phyloP scores from a whole-genome alignment of 2,329 filamentous ascomycete genomes.

The Monosporascus ibericus region DNA sequence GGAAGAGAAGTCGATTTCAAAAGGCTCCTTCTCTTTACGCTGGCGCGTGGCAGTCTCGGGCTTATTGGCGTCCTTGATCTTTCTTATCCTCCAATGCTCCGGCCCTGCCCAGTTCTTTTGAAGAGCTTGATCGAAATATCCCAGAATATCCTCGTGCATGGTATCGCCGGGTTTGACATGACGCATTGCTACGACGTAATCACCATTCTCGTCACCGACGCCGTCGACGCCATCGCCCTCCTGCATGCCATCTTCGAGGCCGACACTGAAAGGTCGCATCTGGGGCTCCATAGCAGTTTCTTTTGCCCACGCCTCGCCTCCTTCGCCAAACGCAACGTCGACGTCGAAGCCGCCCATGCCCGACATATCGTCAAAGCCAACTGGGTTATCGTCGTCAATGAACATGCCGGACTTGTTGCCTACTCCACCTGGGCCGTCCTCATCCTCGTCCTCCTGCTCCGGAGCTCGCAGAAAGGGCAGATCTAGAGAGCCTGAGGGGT shows the following conservation, averaged over 20 bases:
- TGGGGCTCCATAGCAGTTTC: slow-evolving; percentile 84
- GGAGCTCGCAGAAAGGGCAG: slow-evolving; percentile 87
- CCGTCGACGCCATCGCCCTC: slow-evolving; percentile 48
- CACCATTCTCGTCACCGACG: slow-evolving; percentile 57
- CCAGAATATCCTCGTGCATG: slow-evolving; percentile 88
- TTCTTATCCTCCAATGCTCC: slow-evolving; percentile 97
- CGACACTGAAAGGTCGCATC: slow-evolving; percentile 69
- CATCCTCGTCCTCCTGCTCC: slow-evolving; percentile 67
- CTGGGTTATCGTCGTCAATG: slow-evolving; percentile 78
- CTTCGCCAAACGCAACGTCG: slow-evolving; percentile 86
- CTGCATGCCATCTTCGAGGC: slow-evolving; percentile 47
- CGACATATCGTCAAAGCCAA: slow-evolving; percentile 77
- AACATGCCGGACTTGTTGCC: slow-evolving; percentile 73
- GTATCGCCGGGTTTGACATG: slow-evolving; percentile 60
- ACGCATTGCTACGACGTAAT: slow-evolving; percentile 75
- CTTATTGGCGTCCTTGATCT: slow-evolving; percentile 76
- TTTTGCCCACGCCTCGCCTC: slow-evolving; percentile 90
- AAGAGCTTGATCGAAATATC: slow-evolving; percentile 93
- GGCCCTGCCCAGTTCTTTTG: slow-evolving; percentile 97
- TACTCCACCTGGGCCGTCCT: slow-evolving; percentile 42
- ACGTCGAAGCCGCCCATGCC: slow-evolving; percentile 65
- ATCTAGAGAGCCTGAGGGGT: slow-evolving; percentile 77
- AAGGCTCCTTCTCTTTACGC: slow-evolving; percentile 92
- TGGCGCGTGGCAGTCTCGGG: slow-evolving; percentile 53
- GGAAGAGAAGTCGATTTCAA: slow-evolving; percentile 84